phyloP scores from a whole-genome alignment of 129 eudicot species.

The Artemisia annua region DNA sequence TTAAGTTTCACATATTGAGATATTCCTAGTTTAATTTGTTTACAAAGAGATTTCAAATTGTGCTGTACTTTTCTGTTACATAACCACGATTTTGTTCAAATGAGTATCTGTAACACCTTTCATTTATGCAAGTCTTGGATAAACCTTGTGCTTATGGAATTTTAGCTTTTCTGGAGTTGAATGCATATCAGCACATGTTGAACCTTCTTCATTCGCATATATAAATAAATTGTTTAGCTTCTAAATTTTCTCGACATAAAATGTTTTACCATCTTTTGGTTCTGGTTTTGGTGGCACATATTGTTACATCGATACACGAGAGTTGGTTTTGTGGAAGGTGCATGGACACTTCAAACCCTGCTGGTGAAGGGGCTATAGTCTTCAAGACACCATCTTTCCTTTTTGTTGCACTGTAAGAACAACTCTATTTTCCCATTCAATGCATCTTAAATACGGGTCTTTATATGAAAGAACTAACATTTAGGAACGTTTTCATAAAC shows the following conservation, averaged over 20 bases:
- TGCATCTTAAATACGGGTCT: neutral
- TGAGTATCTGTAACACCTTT: conserved; percentile 5
- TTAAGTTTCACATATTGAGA: neutral
- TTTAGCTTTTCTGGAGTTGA: neutral
- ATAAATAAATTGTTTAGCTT: neutral
- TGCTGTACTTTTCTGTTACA: neutral
- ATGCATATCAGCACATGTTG: neutral
- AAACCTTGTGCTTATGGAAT: neutral
- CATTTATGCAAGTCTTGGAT: neutral
- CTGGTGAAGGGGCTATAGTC: conserved; percentile 94
- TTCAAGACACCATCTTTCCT: conserved; percentile 82
- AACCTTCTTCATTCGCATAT: neutral
- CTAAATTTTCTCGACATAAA: conserved; percentile 6
- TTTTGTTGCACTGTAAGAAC: conserved; percentile 76
- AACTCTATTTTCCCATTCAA: neutral
- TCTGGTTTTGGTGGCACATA: conserved; percentile 52
- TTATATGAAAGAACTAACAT: too few species aligned
- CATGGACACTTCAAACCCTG: conserved; percentile 70
- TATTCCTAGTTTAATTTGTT: neutral
- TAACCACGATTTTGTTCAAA: neutral
- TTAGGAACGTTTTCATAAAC: too few species aligned
- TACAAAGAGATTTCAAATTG: neutral
- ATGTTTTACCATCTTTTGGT: too few species aligned
- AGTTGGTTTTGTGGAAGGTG: conserved; percentile 90
- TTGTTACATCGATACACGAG: conserved; percentile 91